Conservation (phyloP, 345 rosid species). For the Nephelium lappaceum region DNA sequence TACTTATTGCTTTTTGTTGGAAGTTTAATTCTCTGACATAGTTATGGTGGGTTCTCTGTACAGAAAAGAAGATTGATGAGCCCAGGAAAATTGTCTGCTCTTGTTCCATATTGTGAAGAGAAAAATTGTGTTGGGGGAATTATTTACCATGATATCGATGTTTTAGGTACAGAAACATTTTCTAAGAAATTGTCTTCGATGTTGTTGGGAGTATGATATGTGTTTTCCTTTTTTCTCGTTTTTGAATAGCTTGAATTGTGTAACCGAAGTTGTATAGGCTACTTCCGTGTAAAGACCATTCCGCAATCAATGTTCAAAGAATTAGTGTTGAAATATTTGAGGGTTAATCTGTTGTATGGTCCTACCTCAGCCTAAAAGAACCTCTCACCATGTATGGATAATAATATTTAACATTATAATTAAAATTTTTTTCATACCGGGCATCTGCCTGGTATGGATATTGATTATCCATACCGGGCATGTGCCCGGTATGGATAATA, state of each 20-base stretch:
- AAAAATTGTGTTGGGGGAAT: conserved; percentile 27
- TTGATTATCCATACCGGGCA: too few relatives aligned
- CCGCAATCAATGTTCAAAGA: conserved; percentile 29
- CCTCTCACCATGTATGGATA: not conserved
- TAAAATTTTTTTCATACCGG: too few relatives aligned
- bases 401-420: too few relatives aligned
- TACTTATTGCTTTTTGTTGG: not conserved
- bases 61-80: conserved; percentile 88
- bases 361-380: not conserved
- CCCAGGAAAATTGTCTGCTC: conserved; percentile 77
- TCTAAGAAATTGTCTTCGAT: conserved; percentile 20
- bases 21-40: conserved; percentile 9
- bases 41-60: conserved; percentile 25
- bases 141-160: conserved; percentile 28
- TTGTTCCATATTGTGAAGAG: conserved; percentile 74
- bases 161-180: conserved; percentile 47
- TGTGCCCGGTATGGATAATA: too few relatives aligned
- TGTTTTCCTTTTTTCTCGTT: conserved; percentile 13
- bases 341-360: not conserved
- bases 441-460: too few relatives aligned
- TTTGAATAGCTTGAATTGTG: conserved; percentile 24
- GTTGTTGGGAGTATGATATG: conserved; percentile 25
- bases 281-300: conserved; percentile 31
- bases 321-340: not conserved
- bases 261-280: conserved; percentile 37